Evolutionary conservation across 1,284 basidiomycete species (phyloP).

Genomic region (Melampsora abietis-canadensis): DNA sequence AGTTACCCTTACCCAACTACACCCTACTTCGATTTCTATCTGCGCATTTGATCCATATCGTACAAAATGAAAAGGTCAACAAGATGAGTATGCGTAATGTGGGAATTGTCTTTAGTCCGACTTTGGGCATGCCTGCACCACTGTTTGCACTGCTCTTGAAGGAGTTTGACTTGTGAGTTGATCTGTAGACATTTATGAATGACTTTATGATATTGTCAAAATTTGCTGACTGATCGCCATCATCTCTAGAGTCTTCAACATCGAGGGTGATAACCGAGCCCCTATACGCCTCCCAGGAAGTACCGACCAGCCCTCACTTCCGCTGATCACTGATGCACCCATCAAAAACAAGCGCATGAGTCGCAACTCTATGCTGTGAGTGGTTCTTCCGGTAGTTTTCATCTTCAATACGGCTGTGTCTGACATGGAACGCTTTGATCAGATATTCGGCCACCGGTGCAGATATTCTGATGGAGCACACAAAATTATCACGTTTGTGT

Average conservation of each 20-base stretch:
- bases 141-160: conserved; percentile 1
- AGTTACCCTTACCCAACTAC: conserved; percentile 87
- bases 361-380: conserved; percentile 35
- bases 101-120: conserved; percentile 94
- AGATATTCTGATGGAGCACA: conserved; percentile 40
- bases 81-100: conserved; percentile 99
- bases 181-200: not conserved
- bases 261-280: conserved; percentile 32
- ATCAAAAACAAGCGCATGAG: conserved; percentile 24
- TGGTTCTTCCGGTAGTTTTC: not conserved
- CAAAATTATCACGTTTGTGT: conserved; percentile 19
- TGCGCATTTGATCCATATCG: conserved; percentile 92
- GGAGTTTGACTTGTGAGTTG: conserved; percentile 33
- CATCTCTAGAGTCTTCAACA: conserved; percentile 24
- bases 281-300: conserved; percentile 26
- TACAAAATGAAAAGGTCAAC: conserved; percentile 82
- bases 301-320: not conserved
- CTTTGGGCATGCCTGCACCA: conserved; percentile 83
- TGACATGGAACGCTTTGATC: not conserved
- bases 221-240: not conserved
- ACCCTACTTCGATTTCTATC: conserved; percentile 85
- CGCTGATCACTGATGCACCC: not conserved
- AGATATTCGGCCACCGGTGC: conserved; percentile 37
- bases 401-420: not conserved
- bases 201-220: not conserved